Evolutionary conservation across 192 early-diverging fungal genomes (phyloP).

Genomic region (Lunasporangiospora selenospora): DNA sequence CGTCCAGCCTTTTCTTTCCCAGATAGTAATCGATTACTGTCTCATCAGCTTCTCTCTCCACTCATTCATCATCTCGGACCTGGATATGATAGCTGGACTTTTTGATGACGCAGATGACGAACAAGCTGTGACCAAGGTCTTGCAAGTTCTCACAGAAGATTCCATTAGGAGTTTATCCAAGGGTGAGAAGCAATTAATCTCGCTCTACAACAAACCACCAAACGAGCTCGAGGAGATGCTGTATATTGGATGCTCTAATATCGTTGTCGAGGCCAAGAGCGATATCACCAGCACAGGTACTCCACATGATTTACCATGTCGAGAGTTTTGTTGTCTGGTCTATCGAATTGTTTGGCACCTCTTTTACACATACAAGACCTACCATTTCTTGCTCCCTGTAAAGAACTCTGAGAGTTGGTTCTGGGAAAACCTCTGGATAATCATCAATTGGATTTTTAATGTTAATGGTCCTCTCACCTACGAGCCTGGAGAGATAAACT

Average conservation of each 20-base stretch:
- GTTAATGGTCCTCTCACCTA: neutral
- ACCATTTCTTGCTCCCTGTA: neutral
- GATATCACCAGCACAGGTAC: too few relatives aligned
- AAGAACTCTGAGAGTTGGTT: slow-evolving; percentile 3
- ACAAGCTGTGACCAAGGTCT: too few relatives aligned
- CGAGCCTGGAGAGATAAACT: slow-evolving; percentile 2
- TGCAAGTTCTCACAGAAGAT: too few relatives aligned
- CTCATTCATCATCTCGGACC: too few relatives aligned
- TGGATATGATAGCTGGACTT: too few relatives aligned
- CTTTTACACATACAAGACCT: neutral
- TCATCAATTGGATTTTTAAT: neutral
- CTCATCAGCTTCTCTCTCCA: too few relatives aligned
- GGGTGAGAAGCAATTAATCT: neutral
- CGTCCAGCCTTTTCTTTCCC: too few relatives aligned
- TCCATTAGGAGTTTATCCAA: neutral
- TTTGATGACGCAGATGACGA: too few relatives aligned
- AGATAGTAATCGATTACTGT: too few relatives aligned
- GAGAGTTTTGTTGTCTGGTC: too few relatives aligned
- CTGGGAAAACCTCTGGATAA: neutral
- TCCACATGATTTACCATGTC: too few relatives aligned
- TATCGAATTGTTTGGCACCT: too few relatives aligned
- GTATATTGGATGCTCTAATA: neutral
- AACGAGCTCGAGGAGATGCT: neutral
- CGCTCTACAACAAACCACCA: slow-evolving; percentile 1
- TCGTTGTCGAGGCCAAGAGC: neutral